Base-by-base conservation (phyloP, 2,329 filamentous ascomycete species). In the Hypoxylon sp. region DNA sequence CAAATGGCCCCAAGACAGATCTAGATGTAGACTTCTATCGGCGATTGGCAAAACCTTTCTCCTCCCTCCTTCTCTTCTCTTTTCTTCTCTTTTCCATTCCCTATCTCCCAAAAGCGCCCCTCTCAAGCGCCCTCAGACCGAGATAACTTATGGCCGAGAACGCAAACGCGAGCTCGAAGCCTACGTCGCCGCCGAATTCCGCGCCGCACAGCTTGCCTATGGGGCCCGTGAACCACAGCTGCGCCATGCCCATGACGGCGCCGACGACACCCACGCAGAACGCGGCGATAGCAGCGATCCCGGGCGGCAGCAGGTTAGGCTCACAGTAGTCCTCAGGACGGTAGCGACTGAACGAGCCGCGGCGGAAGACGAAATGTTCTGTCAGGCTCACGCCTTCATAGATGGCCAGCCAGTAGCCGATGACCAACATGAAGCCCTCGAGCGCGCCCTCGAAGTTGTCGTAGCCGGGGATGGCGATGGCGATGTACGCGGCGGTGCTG, bases 351-450 rank as follows among this genome's bases (percentile, higher is more conserved):
- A 91, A 86, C 1, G 88, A 87, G 2, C 88, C 87, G 24, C 86
- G 84, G 74, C 87, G 88, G 83, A 91, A 93, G 75, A 92, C 73
- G 74, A 92, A 87, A 79, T 93, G 91, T 61, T 93, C 91, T 1
- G 84, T 81, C 17, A 93, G 77, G 0, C 87, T 82, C 69, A 93
- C 87, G 51, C 87, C 90, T 70, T 88, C 86, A 80, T 93, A 93
- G 73, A 93, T 92, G 52, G 90, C 88, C 1, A 93, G 84, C 91
- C 91, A 93, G 82, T 93, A 93, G 1, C 87, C 87, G 68, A 89
- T 89, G 56, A 90, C 76, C 67, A 87, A 79, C 88, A 93, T 91
- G 80, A 93, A 92, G 79, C 92, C 91, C 76, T 91, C 86, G 13
- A 93, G 83, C 2, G 91, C 85, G 6, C 78, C 76, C 70, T 89